Evolutionary conservation across 2,329 filamentous ascomycete species (phyloP).

Genomic region (Lojkania enalia): DNA sequence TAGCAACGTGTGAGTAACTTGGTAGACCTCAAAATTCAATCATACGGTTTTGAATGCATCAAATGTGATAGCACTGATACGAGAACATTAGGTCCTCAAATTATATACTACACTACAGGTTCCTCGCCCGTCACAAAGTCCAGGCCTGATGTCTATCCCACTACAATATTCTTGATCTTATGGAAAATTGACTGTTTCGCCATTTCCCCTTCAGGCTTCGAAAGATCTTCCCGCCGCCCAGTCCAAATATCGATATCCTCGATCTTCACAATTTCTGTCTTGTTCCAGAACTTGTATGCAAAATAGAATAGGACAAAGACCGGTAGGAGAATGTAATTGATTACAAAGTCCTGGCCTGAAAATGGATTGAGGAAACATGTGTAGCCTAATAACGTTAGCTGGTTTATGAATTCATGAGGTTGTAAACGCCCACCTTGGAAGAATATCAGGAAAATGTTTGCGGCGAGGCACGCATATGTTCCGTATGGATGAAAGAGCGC

Average conservation of each 20-base stretch:
- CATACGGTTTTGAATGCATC: no score
- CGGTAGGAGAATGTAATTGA: conserved; percentile 22
- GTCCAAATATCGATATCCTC: conserved; percentile 48
- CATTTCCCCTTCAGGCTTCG: background rate
- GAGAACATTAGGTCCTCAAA: no score
- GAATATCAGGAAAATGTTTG: conserved; percentile 21
- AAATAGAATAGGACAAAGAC: conserved; percentile 18
- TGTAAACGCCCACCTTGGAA: conserved; percentile 15
- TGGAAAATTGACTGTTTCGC: background rate
- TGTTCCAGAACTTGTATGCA: conserved; percentile 24
- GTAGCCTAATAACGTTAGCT: conserved; percentile 11
- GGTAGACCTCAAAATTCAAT: no score
- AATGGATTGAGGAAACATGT: conserved; percentile 23
- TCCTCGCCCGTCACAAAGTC: no score
- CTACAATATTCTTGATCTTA: background rate
- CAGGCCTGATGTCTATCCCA: no score
- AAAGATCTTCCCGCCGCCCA: conserved; percentile 22
- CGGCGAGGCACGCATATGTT: conserved; percentile 17
- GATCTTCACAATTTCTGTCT: conserved; percentile 42
- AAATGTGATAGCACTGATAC: no score
- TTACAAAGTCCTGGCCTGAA: conserved; percentile 18
- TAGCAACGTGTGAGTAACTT: no score
- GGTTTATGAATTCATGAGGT: background rate
- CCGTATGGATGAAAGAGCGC: conserved; percentile 18
- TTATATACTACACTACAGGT: no score